Base-by-base conservation (phyloP, 2,329 filamentous ascomycete genomes). In the Colletotrichum salicis region DNA sequence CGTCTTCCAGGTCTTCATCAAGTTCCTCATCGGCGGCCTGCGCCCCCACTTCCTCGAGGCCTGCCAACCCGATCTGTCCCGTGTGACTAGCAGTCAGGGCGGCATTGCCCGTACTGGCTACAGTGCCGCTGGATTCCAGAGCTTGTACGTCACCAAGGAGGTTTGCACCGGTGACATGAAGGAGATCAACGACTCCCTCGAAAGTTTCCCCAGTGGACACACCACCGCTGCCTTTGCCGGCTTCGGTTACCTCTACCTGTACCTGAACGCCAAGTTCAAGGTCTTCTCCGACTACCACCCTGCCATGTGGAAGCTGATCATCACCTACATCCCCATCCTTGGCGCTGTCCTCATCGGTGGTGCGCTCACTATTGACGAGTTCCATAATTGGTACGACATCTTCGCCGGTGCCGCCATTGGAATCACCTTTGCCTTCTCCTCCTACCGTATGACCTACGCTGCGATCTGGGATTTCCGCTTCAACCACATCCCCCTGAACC, bases 221-320 rank as follows among this genome's bases (percentile, higher is more conserved):
- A 90, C 91, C 5, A 93, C 92, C 0, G 92, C 92, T 1, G 92
- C 91, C 0, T 94, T 94, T 70, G 91, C 90, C 0, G 92, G 91
- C 5, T 92, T 93, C 75, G 86, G 93, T 27, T 94, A 89, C 78
- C 82, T 94, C 3, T 92, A 87, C 75, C 84, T 94, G 1, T 95
- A 94, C 82, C 87, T 95, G 56, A 94, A 94, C 79, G 92, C 91
- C 59, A 94, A 94, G 83, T 86, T 95, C 75, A 94, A 94, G 85
- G 88, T 94, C 67, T 94, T 91, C 76, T 84, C 88, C 74, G 92
- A 93, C 83, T 92, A 92, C 78, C 92, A 94, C 77, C 89, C 92
- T 0, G 85, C 90, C 13, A 90, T 93, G 86, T 94, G 92, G 92
- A 94, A 94, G 82, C 81, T 94, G 13, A 84, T 92, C 37, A 87